A percentile compares a stretch with the other conserved stretches of the same genome.
phyloP scores from a whole-genome alignment of 257 asterid species.

The Lithospermum erythrorhizon region DNA sequence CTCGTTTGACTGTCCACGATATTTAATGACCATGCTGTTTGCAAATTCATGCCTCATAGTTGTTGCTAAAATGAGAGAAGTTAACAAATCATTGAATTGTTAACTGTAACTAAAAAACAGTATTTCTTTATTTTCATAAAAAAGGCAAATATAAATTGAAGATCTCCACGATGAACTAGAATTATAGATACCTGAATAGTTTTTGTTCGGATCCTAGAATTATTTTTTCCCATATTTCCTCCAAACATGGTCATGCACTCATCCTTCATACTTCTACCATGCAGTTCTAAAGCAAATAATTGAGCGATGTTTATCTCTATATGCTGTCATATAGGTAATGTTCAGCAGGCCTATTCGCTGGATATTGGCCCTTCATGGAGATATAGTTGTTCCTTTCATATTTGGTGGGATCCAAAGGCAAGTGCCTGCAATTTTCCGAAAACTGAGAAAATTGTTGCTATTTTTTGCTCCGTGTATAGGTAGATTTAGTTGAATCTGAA shows the following conservation, averaged over 20 bases:
- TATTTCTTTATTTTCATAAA: not conserved
- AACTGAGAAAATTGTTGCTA: not conserved
- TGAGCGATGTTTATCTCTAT: not conserved
- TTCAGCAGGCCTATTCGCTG: conserved; percentile 97
- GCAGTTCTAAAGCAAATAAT: not conserved
- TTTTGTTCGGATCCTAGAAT: too few relatives aligned
- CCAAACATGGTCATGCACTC: too few relatives aligned
- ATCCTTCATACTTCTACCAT: not conserved
- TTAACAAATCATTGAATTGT: too few relatives aligned
- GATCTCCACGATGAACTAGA: too few relatives aligned
- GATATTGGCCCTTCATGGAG: conserved; percentile 91
- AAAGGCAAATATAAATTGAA: not conserved
- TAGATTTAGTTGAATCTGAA: not conserved
- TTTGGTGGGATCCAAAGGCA: conserved; percentile 79
- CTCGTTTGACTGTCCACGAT: too few relatives aligned
- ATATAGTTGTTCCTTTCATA: conserved; percentile 59
- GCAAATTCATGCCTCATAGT: too few relatives aligned
- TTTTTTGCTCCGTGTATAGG: not conserved
- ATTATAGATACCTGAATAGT: too few relatives aligned
- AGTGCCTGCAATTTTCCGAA: conserved; percentile 12
- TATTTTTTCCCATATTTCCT: too few relatives aligned
- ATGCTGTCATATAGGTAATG: conserved; percentile 39
- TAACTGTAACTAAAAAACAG: too few relatives aligned
- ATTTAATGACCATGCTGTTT: too few relatives aligned
- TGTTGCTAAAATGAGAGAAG: too few relatives aligned